A percentile compares a stretch with the other conserved stretches of the same genome.
Evolutionary conservation across 164 flowering plant genomes (phyloP).

Genomic region (Amborella trichopoda): DNA sequence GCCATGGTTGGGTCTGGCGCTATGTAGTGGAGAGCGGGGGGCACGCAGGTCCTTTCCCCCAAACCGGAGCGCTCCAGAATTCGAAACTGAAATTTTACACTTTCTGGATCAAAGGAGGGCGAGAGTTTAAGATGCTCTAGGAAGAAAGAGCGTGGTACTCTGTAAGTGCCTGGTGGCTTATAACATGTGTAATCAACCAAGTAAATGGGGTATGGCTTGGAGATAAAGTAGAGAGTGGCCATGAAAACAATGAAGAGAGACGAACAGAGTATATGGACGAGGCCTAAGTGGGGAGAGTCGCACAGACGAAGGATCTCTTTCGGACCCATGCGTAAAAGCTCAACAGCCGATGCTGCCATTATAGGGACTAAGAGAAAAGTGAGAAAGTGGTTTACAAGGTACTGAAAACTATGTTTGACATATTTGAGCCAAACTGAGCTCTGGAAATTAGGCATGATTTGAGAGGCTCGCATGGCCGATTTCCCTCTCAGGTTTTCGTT

Average conservation of each 20-base stretch:
- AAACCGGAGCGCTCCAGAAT: slow-evolving; percentile 2
- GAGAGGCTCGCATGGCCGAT: no score
- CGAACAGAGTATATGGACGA: slow-evolving; percentile 2
- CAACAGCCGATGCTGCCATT: slow-evolving; percentile 5
- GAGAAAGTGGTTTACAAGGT: slow-evolving; percentile 10
- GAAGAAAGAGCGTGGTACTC: slow-evolving; percentile 10
- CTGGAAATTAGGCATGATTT: slow-evolving; percentile 5
- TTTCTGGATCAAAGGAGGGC: slow-evolving; percentile 3
- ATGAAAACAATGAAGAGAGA: slow-evolving; percentile 5
- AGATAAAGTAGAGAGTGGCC: slow-evolving; percentile 7
- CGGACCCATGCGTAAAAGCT: slow-evolving; percentile 7
- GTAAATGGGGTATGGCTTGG: slow-evolving; percentile 6
- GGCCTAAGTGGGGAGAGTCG: slow-evolving; percentile 1
- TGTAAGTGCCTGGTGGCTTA: slow-evolving; percentile 8
- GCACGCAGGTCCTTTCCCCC: slow-evolving; percentile 2
- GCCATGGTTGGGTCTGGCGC: background rate
- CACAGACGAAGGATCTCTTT: slow-evolving; percentile 1
- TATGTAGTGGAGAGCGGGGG: slow-evolving; percentile 1
- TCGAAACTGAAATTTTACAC: slow-evolving; percentile 10
- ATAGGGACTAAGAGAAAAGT: slow-evolving; percentile 8
- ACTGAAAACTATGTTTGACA: slow-evolving; percentile 11
- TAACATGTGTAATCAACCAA: slow-evolving; percentile 2
- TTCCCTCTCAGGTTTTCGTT: no score
- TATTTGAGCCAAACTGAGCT: slow-evolving; percentile 16
- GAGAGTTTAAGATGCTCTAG: slow-evolving; percentile 7